A percentile compares a stretch with the other conserved stretches of the same genome.
phyloP scores from a whole-genome alignment of 495 filamentous ascomycete species.

The Tuber umbilicatum region DNA sequence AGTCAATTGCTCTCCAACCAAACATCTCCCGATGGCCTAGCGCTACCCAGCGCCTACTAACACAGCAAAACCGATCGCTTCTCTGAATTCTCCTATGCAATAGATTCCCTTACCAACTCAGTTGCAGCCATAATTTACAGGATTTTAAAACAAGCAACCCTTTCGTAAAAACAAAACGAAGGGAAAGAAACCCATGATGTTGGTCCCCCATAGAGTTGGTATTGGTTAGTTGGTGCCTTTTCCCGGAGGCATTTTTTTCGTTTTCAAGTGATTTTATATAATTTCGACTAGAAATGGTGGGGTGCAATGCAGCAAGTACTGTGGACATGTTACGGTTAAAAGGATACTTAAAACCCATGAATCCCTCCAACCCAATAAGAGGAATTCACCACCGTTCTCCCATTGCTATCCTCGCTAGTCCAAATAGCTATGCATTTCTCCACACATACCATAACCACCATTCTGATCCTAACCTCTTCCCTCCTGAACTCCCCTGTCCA shows the following conservation, averaged over 20 bases:
- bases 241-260: neutral
- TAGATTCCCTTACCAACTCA: neutral
- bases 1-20: neutral
- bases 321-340: neutral
- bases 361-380: neutral
- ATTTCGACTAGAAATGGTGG: neutral
- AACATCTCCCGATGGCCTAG: neutral
- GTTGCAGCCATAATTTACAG: neutral
- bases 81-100: neutral
- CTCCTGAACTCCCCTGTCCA: neutral
- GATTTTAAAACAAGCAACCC: neutral
- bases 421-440: neutral
- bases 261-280: neutral
- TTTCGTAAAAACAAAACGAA: neutral
- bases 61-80: neutral
- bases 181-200: neutral
- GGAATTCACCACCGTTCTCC: neutral
- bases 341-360: neutral
- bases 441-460: too few relatives aligned
- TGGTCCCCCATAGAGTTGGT: neutral
- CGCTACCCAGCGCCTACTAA: neutral
- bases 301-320: neutral
- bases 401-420: neutral
- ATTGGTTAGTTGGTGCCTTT: neutral
- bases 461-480: neutral